A percentile compares a stretch with the other conserved stretches of the same genome.
Evolutionary conservation across 2,329 filamentous ascomycete species (phyloP).

Genomic region (Didymella segeticola): DNA sequence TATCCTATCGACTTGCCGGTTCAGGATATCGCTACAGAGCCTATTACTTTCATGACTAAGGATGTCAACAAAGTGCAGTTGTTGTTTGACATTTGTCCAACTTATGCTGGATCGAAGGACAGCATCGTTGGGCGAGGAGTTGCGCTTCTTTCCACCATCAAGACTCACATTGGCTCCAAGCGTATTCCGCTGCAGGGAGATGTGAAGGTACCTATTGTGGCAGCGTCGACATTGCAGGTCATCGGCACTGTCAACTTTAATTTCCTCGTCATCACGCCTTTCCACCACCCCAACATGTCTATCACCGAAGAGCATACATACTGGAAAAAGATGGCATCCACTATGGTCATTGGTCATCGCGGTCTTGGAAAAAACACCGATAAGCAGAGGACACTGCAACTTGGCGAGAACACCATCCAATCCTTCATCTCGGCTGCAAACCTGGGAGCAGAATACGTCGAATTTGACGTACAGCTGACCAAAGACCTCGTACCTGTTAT

Average conservation of each 20-base stretch:
- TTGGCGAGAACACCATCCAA: constrained; percentile 93
- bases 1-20: constrained; percentile 91
- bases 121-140: constrained; percentile 87
- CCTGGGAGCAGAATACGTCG: constrained; percentile 76
- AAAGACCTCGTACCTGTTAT: constrained; percentile 98
- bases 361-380: constrained; percentile 87
- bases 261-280: constrained; percentile 92
- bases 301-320: constrained; percentile 91
- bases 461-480: constrained; percentile 93
- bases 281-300: constrained; percentile 91
- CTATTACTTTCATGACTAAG: constrained; percentile 83
- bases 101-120: constrained; percentile 83
- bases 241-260: constrained; percentile 98
- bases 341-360: constrained; percentile 79
- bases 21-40: constrained; percentile 91
- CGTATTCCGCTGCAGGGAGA: constrained; percentile 94
- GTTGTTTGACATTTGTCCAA: constrained; percentile 93
- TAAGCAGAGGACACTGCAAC: constrained; percentile 83
- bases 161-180: constrained; percentile 80
- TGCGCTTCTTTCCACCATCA: constrained; percentile 84
- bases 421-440: constrained; percentile 98
- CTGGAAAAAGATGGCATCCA: constrained; percentile 90
- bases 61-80: constrained; percentile 85
- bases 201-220: constrained; percentile 88
- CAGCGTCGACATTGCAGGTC: constrained; percentile 80